A percentile compares a stretch with the other conserved stretches of the same genome.
Conservation (phyloP, 306 rosid species). For the Clitoria ternatea region DNA sequence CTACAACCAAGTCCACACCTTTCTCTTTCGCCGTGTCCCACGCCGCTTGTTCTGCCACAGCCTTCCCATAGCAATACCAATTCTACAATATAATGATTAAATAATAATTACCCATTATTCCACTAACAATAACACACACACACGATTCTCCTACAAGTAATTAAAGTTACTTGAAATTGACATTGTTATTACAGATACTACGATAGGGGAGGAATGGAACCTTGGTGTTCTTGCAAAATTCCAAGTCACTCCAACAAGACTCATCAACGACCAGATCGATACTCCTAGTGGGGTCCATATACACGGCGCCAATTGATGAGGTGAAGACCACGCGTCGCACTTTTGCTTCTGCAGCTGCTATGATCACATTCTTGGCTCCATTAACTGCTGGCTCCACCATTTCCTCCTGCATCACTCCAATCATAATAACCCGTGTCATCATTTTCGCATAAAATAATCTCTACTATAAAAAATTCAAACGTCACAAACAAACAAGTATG, state of each 20-base stretch:
- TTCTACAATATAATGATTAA: conserved; percentile 50
- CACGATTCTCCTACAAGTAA: background rate
- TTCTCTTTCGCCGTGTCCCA: conserved; percentile 66
- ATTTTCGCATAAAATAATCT: background rate
- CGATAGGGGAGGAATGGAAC: conserved; percentile 14
- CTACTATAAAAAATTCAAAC: too few species aligned
- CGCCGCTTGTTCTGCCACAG: conserved; percentile 90
- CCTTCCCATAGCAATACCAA: conserved; percentile 93
- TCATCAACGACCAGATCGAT: conserved; percentile 76
- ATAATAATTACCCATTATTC: too few species aligned
- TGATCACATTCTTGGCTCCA: conserved; percentile 76
- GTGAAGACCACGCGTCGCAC: conserved; percentile 89
- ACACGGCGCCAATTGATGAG: conserved; percentile 86
- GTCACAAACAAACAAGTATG: too few species aligned
- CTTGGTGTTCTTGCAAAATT: conserved; percentile 87
- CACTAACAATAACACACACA: too few species aligned
- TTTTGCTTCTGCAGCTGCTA: conserved; percentile 66
- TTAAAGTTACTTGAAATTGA: too few species aligned
- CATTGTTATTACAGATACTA: too few species aligned
- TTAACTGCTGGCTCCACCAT: conserved; percentile 82
- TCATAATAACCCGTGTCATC: background rate
- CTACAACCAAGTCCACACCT: conserved; percentile 74
- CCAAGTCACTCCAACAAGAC: conserved; percentile 91
- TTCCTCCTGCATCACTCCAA: conserved; percentile 42
- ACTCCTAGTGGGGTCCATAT: conserved; percentile 75